Percentiles rank a stretch among this genome's conserved stretches.
Conservation (phyloP, 192 early-diverging fungal genomes). For the Linnemannia exigua region DNA sequence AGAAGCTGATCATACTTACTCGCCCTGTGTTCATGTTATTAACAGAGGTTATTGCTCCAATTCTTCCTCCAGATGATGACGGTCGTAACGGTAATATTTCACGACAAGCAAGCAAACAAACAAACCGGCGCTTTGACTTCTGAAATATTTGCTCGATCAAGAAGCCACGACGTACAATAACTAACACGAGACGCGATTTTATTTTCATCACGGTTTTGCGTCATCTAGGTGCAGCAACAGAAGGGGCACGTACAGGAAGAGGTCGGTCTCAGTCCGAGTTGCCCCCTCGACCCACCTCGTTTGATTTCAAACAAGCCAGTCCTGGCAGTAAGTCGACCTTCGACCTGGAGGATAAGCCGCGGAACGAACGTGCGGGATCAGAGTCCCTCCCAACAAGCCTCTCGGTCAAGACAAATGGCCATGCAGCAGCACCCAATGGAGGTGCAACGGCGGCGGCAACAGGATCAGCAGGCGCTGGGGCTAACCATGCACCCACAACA, state of each 20-base stretch:
- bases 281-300: slow-evolving; percentile 22
- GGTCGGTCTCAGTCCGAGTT: slow-evolving; percentile 43
- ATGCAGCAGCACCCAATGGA: background rate
- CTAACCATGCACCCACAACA: slow-evolving; percentile 42
- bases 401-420: background rate
- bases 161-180: background rate
- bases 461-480: background rate
- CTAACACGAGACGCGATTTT: background rate
- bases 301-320: slow-evolving; percentile 19
- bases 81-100: slow-evolving; percentile 15
- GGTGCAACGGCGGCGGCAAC: background rate
- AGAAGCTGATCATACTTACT: background rate
- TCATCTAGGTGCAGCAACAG: background rate
- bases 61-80: slow-evolving; percentile 23
- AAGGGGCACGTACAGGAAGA: slow-evolving; percentile 14
- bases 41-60: slow-evolving; percentile 28
- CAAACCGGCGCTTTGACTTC: background rate
- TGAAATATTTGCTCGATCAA: background rate
- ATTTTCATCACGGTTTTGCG: background rate
- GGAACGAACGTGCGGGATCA: background rate
- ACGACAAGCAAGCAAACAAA: background rate
- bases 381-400: background rate
- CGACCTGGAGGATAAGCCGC: background rate
- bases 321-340: background rate
- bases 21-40: background rate